A percentile compares a stretch with the other conserved stretches of the same genome.
Conservation (phyloP, 1,284 basidiomycete genomes). For the Xerocomus minutiporus region DNA sequence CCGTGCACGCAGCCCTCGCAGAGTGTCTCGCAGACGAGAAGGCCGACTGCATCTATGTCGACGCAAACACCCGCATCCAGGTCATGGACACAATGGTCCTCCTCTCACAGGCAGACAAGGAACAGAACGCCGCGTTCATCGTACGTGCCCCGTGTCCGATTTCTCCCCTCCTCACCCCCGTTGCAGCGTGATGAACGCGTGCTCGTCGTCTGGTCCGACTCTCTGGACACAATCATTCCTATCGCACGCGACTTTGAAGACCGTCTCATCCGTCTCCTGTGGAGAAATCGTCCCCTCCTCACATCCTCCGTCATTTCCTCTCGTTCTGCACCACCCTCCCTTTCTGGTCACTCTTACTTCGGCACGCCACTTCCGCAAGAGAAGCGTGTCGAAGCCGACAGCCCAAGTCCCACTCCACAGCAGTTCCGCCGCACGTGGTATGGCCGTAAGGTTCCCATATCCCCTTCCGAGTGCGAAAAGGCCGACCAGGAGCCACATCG, state of each 20-base stretch:
- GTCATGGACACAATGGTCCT: slow-evolving; percentile 63
- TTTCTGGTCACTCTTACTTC: slow-evolving; percentile 26
- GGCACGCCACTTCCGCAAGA: slow-evolving; percentile 13
- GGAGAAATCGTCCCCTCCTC: slow-evolving; percentile 42
- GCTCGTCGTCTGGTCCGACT: slow-evolving; percentile 75
- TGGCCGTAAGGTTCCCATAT: slow-evolving; percentile 27
- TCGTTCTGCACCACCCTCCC: slow-evolving; percentile 24
- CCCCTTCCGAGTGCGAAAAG: slow-evolving; percentile 46
- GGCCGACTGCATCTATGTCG: slow-evolving; percentile 54
- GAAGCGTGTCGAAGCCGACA: slow-evolving; percentile 14
- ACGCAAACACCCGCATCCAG: slow-evolving; percentile 67
- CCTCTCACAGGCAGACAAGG: slow-evolving; percentile 74
- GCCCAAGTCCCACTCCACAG: slow-evolving; percentile 14
- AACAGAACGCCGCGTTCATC: slow-evolving; percentile 81
- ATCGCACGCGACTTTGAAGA: slow-evolving; percentile 74
- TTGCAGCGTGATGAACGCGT: slow-evolving; percentile 67
- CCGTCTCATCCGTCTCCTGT: slow-evolving; percentile 73
- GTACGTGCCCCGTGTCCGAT: slow-evolving; percentile 38
- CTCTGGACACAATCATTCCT: slow-evolving; percentile 66
- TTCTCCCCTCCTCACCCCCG: not conserved
- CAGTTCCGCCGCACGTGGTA: slow-evolving; percentile 33
- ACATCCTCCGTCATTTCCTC: slow-evolving; percentile 16
- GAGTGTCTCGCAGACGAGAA: slow-evolving; percentile 44
- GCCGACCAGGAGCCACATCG: slow-evolving; percentile 32
- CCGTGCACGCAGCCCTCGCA: slow-evolving; percentile 73